Base-by-base conservation (phyloP, 805 yeast genomes). In the Saccharomycopsis fermentans region DNA sequence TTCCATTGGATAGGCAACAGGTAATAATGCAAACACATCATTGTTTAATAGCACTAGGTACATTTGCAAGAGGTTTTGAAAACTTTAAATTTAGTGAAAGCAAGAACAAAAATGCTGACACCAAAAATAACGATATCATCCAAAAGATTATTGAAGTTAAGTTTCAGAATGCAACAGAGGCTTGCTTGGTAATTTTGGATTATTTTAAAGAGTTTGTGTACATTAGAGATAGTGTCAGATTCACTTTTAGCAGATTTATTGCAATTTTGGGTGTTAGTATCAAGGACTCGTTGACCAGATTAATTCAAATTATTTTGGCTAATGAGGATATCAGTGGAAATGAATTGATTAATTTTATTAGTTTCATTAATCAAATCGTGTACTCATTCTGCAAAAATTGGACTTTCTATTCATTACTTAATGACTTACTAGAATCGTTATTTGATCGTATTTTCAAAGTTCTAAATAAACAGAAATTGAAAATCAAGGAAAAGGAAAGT, bases 281-380 rank as follows among this genome's bases (percentile, higher is more conserved):
- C 62, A 72, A 81, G 35, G 73, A 73, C 58, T 81, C 75, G 67
- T 76, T 88, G 69, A 84, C 85, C 63, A 84, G 88, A 67, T 79
- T 90, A 61, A 81, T 94, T 59, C 80, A 88, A 1, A 76, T 84
- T 24, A 74, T 89, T 59, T 74, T 87, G 67, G 75, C 77, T 32
- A 76, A 80, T 26, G 81, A 80, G 39, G 79, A 83, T 64, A 74
- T 85, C 64, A 81, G 79, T 59, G 71, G 80, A 12, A 73, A 76
- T 56, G 97, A 91, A 69, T 73, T 92, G 68, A 78, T 80, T 40
- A 96, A 90, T 67, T 90, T 94, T 67, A 73, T 90, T 58, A 80
- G 92, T 43, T 92, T 94, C 69, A 73, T 94, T 62, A 91, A 96
- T 4, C 98, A 94, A 71, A 80, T 94, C 62, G 81, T 87, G 56